Conservation (phyloP, 257 asterid genomes). For the Scutellaria galericulata region DNA sequence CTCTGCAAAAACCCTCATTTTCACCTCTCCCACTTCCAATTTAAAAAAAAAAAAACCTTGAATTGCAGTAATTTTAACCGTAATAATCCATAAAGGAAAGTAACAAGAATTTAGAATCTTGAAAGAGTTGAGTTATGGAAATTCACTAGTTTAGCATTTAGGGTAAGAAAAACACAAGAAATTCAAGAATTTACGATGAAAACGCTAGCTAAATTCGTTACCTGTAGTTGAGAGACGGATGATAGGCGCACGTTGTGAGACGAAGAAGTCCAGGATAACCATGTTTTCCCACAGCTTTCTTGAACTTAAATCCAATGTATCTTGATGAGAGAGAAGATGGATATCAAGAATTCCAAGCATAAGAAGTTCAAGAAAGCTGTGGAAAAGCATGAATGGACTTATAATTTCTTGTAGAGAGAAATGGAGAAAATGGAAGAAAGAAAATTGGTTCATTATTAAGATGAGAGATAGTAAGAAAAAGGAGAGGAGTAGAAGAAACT, state of each 20-base stretch:
- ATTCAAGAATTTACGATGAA: conserved; percentile 1
- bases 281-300: conserved; percentile 59
- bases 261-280: conserved; percentile 32
- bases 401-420: neutral
- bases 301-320: conserved; percentile 38
- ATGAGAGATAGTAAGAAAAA: too few relatives aligned
- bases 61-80: neutral
- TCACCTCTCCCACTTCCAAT: conserved; percentile 30
- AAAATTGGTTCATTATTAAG: too few relatives aligned
- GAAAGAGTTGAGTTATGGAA: neutral
- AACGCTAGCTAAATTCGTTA: neutral
- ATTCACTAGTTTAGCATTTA: neutral
- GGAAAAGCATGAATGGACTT: conserved; percentile 80
- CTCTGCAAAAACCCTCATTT: conserved; percentile 36
- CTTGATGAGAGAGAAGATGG: neutral
- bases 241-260: too few relatives aligned
- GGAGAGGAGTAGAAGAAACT: conserved; percentile 19
- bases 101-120: conserved; percentile 5
- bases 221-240: too few relatives aligned
- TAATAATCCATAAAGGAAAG: neutral
- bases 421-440: neutral
- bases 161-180: neutral
- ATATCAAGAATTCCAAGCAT: conserved; percentile 20
- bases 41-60: neutral
- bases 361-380: conserved; percentile 94